phyloP scores from a whole-genome alignment of 129 eudicot genomes.

The Flaveria robusta region DNA sequence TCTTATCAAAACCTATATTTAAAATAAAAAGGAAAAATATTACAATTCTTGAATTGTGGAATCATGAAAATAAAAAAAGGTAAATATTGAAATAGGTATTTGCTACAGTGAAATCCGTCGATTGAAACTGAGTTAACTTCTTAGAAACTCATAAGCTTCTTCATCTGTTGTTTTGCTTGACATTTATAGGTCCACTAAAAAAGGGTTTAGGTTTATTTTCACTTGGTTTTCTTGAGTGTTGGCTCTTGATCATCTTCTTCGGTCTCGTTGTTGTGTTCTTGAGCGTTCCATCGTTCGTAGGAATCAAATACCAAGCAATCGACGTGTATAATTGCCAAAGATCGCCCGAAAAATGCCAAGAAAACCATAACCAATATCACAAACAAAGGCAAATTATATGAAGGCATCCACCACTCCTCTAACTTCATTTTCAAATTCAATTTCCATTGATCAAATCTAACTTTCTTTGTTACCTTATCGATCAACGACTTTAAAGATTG shows the following conservation, averaged over 20 bases:
- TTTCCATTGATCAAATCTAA: conserved; percentile 34
- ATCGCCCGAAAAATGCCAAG: conserved; percentile 53
- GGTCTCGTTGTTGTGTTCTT: conserved; percentile 10
- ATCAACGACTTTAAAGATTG: not conserved
- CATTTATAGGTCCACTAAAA: conserved; percentile 38
- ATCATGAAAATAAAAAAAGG: not conserved
- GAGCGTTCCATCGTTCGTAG: conserved; percentile 33
- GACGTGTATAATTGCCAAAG: conserved; percentile 55
- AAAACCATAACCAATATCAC: conserved; percentile 48
- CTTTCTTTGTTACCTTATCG: not conserved
- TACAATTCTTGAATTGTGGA: not conserved
- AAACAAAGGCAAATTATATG: conserved; percentile 47
- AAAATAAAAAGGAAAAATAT: not conserved
- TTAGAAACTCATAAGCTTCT: conserved; percentile 39
- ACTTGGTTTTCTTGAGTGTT: conserved; percentile 34
- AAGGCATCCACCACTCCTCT: conserved; percentile 46
- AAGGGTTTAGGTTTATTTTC: conserved; percentile 40
- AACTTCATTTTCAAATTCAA: conserved; percentile 36
- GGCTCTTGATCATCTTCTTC: conserved; percentile 38
- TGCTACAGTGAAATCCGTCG: no score
- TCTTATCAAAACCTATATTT: not conserved
- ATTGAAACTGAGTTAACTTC: not conserved
- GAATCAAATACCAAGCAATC: conserved; percentile 62
- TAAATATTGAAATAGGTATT: not conserved
- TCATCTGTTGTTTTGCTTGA: conserved; percentile 26